These are phyloP conservation scores for Botrytis medusae DNA, from an alignment of 2,329 filamentous ascomycete genomes.

Conservation along the genomic window DNA sequence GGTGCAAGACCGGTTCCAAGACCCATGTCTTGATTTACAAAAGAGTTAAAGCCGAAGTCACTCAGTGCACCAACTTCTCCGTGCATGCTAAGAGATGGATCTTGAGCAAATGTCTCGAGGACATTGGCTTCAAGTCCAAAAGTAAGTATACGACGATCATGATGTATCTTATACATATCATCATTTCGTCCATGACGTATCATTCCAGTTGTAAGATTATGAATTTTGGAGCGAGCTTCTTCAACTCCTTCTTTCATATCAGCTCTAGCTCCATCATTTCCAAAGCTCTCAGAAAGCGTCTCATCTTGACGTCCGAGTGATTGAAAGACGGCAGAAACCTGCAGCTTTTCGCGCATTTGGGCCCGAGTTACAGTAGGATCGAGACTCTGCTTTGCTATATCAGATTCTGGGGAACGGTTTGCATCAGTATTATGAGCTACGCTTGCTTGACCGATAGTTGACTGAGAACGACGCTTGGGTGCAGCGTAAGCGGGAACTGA, in stretches of 20 bases:
- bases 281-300: background rate
- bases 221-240: rapidly evolving
- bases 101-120: background rate
- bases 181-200: background rate
- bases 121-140: background rate
- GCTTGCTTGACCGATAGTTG: background rate
- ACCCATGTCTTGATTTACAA: background rate
- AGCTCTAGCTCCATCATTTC: background rate
- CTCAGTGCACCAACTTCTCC: no score
- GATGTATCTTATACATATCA: background rate
- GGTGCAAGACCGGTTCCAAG: rapidly evolving
- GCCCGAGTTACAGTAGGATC: background rate
- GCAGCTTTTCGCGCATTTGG: background rate
- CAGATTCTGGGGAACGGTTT: no score
- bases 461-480: background rate
- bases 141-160: background rate
- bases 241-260: background rate
- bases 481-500: background rate
- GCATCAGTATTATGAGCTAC: background rate
- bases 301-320: background rate
- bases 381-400: no score
- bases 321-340: background rate
- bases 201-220: background rate
- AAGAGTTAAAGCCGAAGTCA: background rate
- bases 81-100: no score